Evolutionary conservation across 495 filamentous ascomycete genomes (phyloP), one percentile per base, ranked within the genome.

Genomic region (Lophium mytilinum): DNA sequence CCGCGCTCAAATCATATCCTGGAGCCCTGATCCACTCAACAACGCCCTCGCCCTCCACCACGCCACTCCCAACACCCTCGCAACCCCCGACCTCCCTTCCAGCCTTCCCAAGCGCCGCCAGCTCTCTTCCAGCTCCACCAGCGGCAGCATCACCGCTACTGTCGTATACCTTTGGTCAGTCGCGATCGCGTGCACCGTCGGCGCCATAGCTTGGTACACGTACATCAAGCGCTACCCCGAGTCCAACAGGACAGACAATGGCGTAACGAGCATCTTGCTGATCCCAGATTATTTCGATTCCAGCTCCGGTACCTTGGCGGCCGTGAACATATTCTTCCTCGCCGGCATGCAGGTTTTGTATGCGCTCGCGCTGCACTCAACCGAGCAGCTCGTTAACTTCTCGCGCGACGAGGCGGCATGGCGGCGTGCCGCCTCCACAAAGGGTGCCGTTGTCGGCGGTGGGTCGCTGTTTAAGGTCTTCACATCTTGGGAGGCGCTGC

Each of bases 351-450:
- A 73, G 55, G 65, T 66, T 7, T 46, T 64, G 17, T 65, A 72
- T 18, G 76, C 76, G 0, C 57, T 78, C 11, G 67, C 63, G 0
- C 68, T 78, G 9, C 76, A 78, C 60, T 73, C 71, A 50, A 59
- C 71, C 14, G 76, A 79, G 57, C 71, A 74, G 10, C 56, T 76
- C 8, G 72, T 76, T 55, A 77, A 75, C 57, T 51, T 74, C 7
- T 75, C 70, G 3, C 65, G 77, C 17, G 77, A 78, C 55, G 75
- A 79, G 60, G 46, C 52, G 4, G 62, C 70, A 4, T 76, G 71
- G 60, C 70, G 73, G 15, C 71, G 70, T 54, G 59, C 59, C 1
- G 48, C 24, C 9, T 4, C 9, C 8, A 5, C 15, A n/a, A 33
- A 37, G 4, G 56, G 56, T 6, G 43, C 37, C n/a, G 33, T 55